Conservation (phyloP, 2,329 filamentous ascomycete genomes). For the Delphinella strobiligena region DNA sequence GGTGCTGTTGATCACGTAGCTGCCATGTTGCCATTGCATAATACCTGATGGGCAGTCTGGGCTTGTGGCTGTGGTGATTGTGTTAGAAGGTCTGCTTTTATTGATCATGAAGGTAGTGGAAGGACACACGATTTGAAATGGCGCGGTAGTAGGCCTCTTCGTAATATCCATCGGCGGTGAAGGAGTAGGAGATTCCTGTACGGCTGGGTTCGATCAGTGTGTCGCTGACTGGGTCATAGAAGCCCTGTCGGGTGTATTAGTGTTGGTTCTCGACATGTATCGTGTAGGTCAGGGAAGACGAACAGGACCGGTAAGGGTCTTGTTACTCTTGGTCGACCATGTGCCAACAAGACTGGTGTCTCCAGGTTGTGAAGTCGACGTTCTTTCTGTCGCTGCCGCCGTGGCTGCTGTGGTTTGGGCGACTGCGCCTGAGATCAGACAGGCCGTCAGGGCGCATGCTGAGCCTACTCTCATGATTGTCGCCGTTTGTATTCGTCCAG, state of each 20-base stretch:
- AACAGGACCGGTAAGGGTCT: constrained; percentile 58
- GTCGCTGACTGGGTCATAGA: constrained; percentile 57
- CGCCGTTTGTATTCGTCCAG: not conserved
- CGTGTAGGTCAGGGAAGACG: not conserved
- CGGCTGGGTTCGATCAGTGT: constrained; percentile 52
- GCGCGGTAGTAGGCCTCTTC: constrained; percentile 61
- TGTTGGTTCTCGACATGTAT: not conserved
- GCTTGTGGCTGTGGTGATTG: constrained; percentile 15
- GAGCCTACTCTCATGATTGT: not conserved
- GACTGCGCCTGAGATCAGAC: constrained; percentile 11
- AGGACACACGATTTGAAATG: constrained; percentile 51
- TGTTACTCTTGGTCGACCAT: constrained; percentile 59
- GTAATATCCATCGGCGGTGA: constrained; percentile 54
- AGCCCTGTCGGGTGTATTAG: constrained; percentile 36
- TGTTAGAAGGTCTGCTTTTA: too few species aligned
- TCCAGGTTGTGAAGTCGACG: not conserved
- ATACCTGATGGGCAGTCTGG: constrained; percentile 52
- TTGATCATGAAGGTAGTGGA: too few species aligned
- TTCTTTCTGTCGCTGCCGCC: not conserved
- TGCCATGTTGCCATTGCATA: constrained; percentile 64
- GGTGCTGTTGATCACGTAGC: constrained; percentile 42
- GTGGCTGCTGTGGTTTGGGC: not conserved
- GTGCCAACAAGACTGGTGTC: constrained; percentile 46
- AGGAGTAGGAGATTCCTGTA: constrained; percentile 63
- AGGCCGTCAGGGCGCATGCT: constrained; percentile 14